Evolutionary conservation across 495 filamentous ascomycete genomes (phyloP).

Genomic region (Tuber magnatum): DNA sequence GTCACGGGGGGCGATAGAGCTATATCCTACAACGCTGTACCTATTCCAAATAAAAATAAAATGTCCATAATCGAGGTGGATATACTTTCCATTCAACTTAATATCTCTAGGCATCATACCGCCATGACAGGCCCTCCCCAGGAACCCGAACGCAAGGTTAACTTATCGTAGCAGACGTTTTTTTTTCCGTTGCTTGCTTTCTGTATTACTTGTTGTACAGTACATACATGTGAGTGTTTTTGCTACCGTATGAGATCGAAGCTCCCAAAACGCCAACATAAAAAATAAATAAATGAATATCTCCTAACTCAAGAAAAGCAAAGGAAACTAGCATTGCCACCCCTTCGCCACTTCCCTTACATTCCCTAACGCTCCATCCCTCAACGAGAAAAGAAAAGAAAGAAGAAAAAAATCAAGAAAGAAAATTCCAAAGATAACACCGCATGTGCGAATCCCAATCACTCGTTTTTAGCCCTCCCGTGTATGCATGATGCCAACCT

Average conservation of each 20-base stretch:
- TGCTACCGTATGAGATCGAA: slow-evolving; percentile 28
- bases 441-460: not conserved
- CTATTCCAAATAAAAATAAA: not conserved
- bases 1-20: not conserved
- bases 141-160: slow-evolving; percentile 1
- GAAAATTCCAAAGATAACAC: slow-evolving; percentile 17
- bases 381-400: not conserved
- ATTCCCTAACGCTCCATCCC: not conserved
- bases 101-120: not conserved
- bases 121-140: not conserved
- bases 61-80: not conserved
- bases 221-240: slow-evolving; percentile 3
- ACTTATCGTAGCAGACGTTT: not conserved
- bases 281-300: slow-evolving; percentile 17
- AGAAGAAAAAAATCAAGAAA: slow-evolving; percentile 7
- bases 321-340: not conserved
- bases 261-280: slow-evolving; percentile 3
- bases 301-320: slow-evolving; percentile 25
- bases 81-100: not conserved
- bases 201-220: slow-evolving; percentile 12
- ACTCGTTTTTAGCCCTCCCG: not conserved
- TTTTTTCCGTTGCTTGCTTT: slow-evolving; percentile 17
- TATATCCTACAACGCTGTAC: not conserved
- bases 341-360: not conserved
- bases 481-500: not conserved